A percentile compares a stretch with the other conserved stretches of the same genome.
Conservation (phyloP, 1,284 basidiomycete genomes). For the Neotropicomus parvogracilis region DNA sequence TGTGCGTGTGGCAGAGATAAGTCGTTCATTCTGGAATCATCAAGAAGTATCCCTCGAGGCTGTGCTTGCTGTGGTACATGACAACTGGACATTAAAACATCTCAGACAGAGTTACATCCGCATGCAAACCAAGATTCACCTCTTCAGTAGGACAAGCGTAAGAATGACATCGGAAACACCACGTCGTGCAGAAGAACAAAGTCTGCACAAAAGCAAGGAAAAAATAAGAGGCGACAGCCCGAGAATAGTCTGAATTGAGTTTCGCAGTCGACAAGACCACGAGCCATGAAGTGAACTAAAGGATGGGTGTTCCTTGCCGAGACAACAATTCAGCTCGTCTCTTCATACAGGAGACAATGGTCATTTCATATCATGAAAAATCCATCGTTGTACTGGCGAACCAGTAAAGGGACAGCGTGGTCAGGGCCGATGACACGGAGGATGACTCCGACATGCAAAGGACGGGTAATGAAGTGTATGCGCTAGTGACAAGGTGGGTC, state of each 20-base stretch:
- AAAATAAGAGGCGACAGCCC: slow-evolving; percentile 36
- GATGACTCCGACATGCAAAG: not conserved
- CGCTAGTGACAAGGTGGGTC: slow-evolving; percentile 9
- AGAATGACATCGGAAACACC: not conserved
- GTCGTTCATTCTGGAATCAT: slow-evolving; percentile 5
- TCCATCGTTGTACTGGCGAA: slow-evolving; percentile 8
- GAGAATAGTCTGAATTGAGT: slow-evolving; percentile 61
- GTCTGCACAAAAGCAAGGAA: slow-evolving; percentile 23
- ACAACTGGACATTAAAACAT: too few relatives aligned
- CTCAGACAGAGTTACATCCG: too few relatives aligned
- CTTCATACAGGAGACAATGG: slow-evolving; percentile 23
- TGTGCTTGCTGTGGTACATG: slow-evolving; percentile 10
- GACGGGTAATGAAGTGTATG: not conserved
- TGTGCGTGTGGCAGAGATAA: slow-evolving; percentile 18
- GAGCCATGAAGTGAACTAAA: slow-evolving; percentile 55
- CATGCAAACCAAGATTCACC: too few relatives aligned
- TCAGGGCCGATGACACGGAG: not conserved
- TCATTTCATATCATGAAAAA: not conserved
- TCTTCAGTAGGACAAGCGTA: too few relatives aligned
- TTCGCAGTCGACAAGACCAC: slow-evolving; percentile 32
- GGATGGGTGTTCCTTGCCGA: slow-evolving; percentile 24
- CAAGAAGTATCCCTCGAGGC: slow-evolving; percentile 6
- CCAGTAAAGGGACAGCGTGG: slow-evolving; percentile 10
- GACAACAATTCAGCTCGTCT: slow-evolving; percentile 4
- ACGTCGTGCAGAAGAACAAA: too few relatives aligned